phyloP scores from a whole-genome alignment of 1,139 yeast genomes.

The Hyphopichia burtonii region DNA sequence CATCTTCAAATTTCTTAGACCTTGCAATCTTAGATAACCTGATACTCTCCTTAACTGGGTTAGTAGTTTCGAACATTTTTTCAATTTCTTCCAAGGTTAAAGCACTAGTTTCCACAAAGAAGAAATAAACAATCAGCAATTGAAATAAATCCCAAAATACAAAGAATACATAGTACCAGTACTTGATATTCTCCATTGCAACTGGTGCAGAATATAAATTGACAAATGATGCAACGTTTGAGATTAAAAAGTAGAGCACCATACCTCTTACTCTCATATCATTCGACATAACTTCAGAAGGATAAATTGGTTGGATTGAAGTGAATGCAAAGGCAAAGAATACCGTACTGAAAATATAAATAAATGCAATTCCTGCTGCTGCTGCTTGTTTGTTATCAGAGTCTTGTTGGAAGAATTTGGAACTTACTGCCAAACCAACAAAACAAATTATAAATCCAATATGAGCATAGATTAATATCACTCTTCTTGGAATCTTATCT shows the following conservation, averaged over 20 bases:
- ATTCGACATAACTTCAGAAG: slow-evolving; percentile 8
- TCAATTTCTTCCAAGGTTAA: slow-evolving; percentile 20
- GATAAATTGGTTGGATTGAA: slow-evolving; percentile 10
- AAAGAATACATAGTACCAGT: slow-evolving; percentile 11
- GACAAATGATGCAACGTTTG: slow-evolving; percentile 7
- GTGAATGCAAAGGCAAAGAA: slow-evolving; percentile 10
- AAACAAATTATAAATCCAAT: slow-evolving; percentile 12
- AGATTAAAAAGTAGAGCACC: slow-evolving; percentile 5
- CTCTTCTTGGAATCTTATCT: slow-evolving; percentile 17
- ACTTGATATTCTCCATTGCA: slow-evolving; percentile 10
- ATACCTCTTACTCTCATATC: slow-evolving; percentile 7
- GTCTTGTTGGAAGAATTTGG: neutral
- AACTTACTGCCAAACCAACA: slow-evolving; percentile 1
- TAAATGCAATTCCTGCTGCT: slow-evolving; percentile 6
- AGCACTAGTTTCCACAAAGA: slow-evolving; percentile 19
- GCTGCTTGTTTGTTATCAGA: slow-evolving; percentile 4
- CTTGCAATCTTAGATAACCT: slow-evolving; percentile 3
- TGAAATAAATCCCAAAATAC: slow-evolving; percentile 10
- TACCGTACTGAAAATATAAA: slow-evolving; percentile 8
- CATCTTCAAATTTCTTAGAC: neutral
- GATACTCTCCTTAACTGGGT: slow-evolving; percentile 3
- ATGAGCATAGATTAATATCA: slow-evolving; percentile 18
- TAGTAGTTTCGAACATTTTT: slow-evolving; percentile 10
- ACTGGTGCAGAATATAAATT: slow-evolving; percentile 10
- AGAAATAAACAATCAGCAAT: slow-evolving; percentile 14